Conservation (phyloP, 805 yeast genomes). For the Yamadazyma olivae region DNA sequence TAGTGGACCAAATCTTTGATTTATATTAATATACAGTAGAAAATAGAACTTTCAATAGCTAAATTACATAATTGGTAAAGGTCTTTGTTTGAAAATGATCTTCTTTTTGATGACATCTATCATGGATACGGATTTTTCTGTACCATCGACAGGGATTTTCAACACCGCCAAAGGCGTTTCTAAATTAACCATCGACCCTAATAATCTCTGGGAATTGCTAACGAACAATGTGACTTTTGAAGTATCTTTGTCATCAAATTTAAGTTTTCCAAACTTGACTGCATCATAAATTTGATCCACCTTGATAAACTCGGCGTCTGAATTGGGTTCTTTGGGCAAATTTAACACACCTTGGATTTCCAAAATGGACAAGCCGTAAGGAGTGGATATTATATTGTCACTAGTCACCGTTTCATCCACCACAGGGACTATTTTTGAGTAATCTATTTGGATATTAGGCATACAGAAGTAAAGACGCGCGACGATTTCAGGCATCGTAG, state of each 20-base stretch:
- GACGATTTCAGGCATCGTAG: no score
- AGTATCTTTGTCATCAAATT: constrained; percentile 37
- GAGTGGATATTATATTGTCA: constrained; percentile 41
- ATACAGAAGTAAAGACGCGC: background rate
- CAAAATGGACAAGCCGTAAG: constrained; percentile 55
- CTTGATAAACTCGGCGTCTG: constrained; percentile 30
- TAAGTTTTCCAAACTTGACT: constrained; percentile 49
- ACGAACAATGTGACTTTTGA: constrained; percentile 54
- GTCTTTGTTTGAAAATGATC: constrained; percentile 63
- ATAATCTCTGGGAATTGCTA: constrained; percentile 66
- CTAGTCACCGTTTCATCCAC: constrained; percentile 3
- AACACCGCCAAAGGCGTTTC: constrained; percentile 67
- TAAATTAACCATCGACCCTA: constrained; percentile 58
- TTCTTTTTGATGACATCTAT: constrained; percentile 59
- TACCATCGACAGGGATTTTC: constrained; percentile 10
- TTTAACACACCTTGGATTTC: constrained; percentile 77
- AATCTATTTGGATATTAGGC: constrained; percentile 7
- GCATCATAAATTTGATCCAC: constrained; percentile 40
- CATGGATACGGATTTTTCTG: constrained; percentile 40
- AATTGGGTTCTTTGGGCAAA: constrained; percentile 28
- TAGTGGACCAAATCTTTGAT: constrained; percentile 6
- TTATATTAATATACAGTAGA: background rate
- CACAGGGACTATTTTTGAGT: constrained; percentile 3
- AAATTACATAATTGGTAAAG: constrained; percentile 69
- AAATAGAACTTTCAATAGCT: no score